Base-by-base conservation (phyloP, 768 basidiomycete genomes). In the Psilocybe azurescens region DNA sequence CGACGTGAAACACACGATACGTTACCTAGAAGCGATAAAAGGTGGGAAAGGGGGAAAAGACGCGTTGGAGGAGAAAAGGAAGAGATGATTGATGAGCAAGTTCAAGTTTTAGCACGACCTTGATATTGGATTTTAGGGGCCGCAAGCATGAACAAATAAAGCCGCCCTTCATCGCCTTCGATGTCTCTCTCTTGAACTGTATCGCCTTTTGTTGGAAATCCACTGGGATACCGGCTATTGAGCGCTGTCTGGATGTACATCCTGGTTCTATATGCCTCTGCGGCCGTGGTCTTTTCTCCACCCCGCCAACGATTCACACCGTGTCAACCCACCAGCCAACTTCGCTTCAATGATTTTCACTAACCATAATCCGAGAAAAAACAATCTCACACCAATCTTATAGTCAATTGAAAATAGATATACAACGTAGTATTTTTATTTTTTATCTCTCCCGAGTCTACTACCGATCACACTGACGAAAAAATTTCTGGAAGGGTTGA, bases 111-210 rank as follows among this genome's bases (percentile, higher is more conserved):
- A 62, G 53, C 53, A 59, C 48, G 50, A 18, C 53, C 41, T 52
- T 59, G 58, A 59, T 59, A 63, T 56, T 69, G 68, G 58, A 55
- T 59, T 60, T 53, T 53, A 58, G 59, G 53, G 48, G 65, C 54
- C 33, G 39, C 73, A 77, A 77, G 70, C 70, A 75, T 5, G 52
- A 24, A 60, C 74, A 77, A 76, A 75, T 64, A 72, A 62, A 39
- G 18, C 52, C 46, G 53, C 57, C 55, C 41, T 51, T 58, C 52
- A 70, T 56, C 61, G 67, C 67, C 65, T 49, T 48, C 46, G 39
- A 36, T 53, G 52, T 46, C 59, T 52, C 51, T 28, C 62, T 47
- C 33, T 39, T 13, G 20, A 39, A 36, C 44, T 38, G 64, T 64
- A 64, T 60, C 53, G 65, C 65, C 65, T 64, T 39, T 47, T 54